Percentiles rank a stretch among this genome's conserved stretches.
Conservation (phyloP, 2,329 filamentous ascomycete species). For the Trichoderma endophyticum region DNA sequence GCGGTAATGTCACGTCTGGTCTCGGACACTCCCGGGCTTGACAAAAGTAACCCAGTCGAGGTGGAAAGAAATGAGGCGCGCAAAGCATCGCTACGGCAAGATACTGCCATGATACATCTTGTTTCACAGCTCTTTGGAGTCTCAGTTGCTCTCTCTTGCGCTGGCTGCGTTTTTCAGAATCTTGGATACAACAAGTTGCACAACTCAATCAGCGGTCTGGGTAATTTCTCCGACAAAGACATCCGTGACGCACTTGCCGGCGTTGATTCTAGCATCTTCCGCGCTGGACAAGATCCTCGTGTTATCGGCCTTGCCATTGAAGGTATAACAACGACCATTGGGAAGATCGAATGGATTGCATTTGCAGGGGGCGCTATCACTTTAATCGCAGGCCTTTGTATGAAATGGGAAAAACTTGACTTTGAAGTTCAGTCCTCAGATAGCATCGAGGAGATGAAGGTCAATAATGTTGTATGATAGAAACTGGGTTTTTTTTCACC, state of each 20-base stretch:
- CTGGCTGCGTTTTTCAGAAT: conserved; percentile 33
- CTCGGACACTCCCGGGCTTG: not conserved
- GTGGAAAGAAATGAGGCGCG: not conserved
- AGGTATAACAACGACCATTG: conserved; percentile 28
- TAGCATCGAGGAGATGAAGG: not conserved
- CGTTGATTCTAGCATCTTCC: conserved; percentile 26
- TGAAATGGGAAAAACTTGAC: conserved; percentile 30
- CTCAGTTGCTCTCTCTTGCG: conserved; percentile 28
- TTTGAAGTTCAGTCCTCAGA: conserved; percentile 18
- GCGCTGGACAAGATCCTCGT: conserved; percentile 19
- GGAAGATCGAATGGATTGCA: conserved; percentile 27
- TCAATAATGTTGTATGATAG: not conserved
- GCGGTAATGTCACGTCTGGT: conserved; percentile 22
- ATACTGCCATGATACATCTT: conserved; percentile 34
- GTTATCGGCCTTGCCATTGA: conserved; percentile 22
- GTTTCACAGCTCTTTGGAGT: conserved; percentile 33
- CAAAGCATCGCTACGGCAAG: conserved; percentile 21
- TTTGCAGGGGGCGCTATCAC: conserved; percentile 28
- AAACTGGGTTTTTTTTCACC: not conserved
- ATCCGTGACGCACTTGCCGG: conserved; percentile 31
- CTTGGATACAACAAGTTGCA: conserved; percentile 27
- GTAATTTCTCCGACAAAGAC: conserved; percentile 22
- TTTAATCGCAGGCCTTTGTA: conserved; percentile 27
- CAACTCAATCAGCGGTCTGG: conserved; percentile 21
- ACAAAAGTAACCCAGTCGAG: conserved; percentile 22